phyloP scores from a whole-genome alignment of 2,329 filamentous ascomycete genomes.

The Pyrenophora seminiperda region DNA sequence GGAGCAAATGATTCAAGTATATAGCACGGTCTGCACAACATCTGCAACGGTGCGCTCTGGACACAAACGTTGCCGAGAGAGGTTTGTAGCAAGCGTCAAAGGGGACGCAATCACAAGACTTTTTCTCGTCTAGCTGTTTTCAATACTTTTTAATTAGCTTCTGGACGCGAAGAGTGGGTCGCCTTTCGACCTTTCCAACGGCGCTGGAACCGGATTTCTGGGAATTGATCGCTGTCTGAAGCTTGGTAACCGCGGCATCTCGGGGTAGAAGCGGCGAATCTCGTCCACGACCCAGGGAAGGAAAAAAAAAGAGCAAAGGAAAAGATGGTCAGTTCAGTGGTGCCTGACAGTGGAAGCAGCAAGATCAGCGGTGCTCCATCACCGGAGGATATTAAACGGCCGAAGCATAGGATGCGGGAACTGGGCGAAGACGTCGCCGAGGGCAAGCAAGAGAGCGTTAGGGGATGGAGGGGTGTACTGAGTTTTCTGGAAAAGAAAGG shows the following conservation, averaged over 20 bases:
- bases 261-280: slow-evolving; percentile 12
- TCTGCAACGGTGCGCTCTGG: background rate
- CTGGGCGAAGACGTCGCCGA: slow-evolving; percentile 11
- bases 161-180: background rate
- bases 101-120: background rate
- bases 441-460: slow-evolving; percentile 19
- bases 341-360: background rate
- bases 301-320: background rate
- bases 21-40: background rate
- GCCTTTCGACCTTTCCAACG: background rate
- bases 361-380: slow-evolving; percentile 3
- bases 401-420: slow-evolving; percentile 1
- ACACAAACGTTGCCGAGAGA: no score
- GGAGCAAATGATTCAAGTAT: slow-evolving; percentile 14
- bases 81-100: no score
- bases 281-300: background rate
- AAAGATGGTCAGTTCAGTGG: background rate
- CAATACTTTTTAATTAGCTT: no score
- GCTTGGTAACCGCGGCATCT: slow-evolving; percentile 4
- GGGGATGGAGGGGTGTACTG: slow-evolving; percentile 23
- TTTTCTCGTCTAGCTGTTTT: background rate
- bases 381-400: slow-evolving; percentile 10
- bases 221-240: slow-evolving; percentile 1
- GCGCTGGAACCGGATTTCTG: slow-evolving; percentile 4
- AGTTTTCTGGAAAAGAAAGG: slow-evolving; percentile 29